Evolutionary conservation across 208 protist genomes (phyloP), one percentile per base, ranked within the genome.

Genomic region (Acanthamoeba royreba): DNA sequence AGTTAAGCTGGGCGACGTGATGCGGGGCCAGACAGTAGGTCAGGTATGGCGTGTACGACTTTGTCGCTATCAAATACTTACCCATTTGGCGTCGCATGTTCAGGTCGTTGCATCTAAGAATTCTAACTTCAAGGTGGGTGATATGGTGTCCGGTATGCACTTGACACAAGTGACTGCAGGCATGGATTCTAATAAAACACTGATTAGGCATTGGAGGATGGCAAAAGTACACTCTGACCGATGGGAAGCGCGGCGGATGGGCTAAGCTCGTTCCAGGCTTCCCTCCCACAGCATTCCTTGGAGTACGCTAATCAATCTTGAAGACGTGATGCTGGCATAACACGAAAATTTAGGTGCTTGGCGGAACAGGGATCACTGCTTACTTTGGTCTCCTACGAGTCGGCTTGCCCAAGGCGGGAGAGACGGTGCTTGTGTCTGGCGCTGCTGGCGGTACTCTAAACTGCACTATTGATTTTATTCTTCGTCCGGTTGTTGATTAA

Each of bases 351-450:
- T 47, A 89, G 81, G 86, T 92, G 8, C 43, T 92, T 28, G 86
- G 86, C 52, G 58, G 49, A 8, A 66, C 86, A 22, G 86, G 86
- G 53, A 31, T 74, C 55, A 92, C 86, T 15, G 86, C 86, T 17
- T 92, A 92, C 86, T 92, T 92, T 74, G 86, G 86, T 5, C 55
- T 92, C 13, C 58, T 92, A 55, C 25, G 93, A 25, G 89, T 97
- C 38, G 93, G 58, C 28, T 40, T 91, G 42, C 95, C 95, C 40
- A 94, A 97, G 52, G 19, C 77, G 43, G 96, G 96, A 25, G 94
- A 97, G 69, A 97, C 95, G 4, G 45, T 97, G 0, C 83, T 97
- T 31, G 91, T 97, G 11, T 88, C 79, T 42, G 96, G 85, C 25
- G 96, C 94, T 19, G 69, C 94, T 17, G 96, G 96, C 5, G 81